Percentiles rank a stretch among this genome's conserved stretches.
These are phyloP conservation scores for Aspergillus cejpii DNA, from an alignment of 2,329 filamentous ascomycete genomes.

Conservation along the genomic window DNA sequence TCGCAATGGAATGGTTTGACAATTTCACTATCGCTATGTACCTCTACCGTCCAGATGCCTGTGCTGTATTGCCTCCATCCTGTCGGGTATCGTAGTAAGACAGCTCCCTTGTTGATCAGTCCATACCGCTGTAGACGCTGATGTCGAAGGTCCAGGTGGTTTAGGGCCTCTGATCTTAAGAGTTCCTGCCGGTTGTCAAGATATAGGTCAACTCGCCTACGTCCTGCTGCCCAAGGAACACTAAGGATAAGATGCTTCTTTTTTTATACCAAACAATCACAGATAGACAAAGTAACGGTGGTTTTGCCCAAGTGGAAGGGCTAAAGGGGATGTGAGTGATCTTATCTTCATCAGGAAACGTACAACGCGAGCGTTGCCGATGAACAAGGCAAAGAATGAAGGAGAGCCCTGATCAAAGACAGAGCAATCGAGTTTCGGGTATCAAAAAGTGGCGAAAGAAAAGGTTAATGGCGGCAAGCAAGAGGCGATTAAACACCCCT, in stretches of 20 bases:
- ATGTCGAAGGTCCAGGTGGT: not conserved
- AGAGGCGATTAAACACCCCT: slow-evolving; percentile 4
- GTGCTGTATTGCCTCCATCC: not conserved
- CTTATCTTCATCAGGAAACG: slow-evolving; percentile 4
- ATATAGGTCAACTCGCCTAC: slow-evolving; percentile 14
- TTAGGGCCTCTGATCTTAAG: not conserved
- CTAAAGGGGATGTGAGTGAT: slow-evolving; percentile 7
- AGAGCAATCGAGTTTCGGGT: slow-evolving; percentile 6
- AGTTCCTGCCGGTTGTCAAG: slow-evolving; percentile 2
- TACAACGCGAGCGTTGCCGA: slow-evolving; percentile 12
- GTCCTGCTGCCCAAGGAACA: slow-evolving; percentile 7
- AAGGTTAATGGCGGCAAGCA: not conserved
- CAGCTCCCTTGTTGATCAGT: not conserved
- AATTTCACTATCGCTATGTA: slow-evolving; percentile 1
- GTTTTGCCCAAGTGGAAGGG: slow-evolving; percentile 4
- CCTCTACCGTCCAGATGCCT: not conserved
- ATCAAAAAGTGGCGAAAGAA: slow-evolving; percentile 5
- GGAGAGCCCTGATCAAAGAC: slow-evolving; percentile 3
- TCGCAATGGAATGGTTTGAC: not conserved
- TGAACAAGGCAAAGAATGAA: slow-evolving; percentile 5
- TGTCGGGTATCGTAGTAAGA: not conserved
- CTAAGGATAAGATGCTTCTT: slow-evolving; percentile 7
- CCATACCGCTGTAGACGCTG: not conserved
- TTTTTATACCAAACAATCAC: slow-evolving; percentile 17
- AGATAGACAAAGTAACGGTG: slow-evolving; percentile 12